phyloP scores from a whole-genome alignment of 495 filamentous ascomycete genomes.

The Clavariopsis aquatica region DNA sequence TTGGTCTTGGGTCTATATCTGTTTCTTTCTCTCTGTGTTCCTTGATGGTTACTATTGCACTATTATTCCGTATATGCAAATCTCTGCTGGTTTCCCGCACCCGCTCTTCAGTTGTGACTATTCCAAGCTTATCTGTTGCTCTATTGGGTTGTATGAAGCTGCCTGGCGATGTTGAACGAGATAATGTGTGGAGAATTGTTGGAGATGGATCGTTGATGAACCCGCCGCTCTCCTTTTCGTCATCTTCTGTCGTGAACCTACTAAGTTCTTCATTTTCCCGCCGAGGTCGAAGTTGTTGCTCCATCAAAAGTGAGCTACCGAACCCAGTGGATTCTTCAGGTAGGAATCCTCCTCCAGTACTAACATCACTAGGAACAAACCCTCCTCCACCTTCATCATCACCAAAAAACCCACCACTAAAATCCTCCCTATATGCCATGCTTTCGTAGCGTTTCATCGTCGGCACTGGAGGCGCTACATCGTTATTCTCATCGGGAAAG shows the following conservation, averaged over 20 bases:
- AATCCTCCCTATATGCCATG: not conserved
- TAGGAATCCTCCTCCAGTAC: slow-evolving; percentile 15
- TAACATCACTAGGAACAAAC: slow-evolving; percentile 19
- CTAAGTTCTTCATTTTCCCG: slow-evolving; percentile 19
- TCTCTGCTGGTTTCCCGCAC: too few species aligned
- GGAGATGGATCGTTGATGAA: slow-evolving; percentile 24
- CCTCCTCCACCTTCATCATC: slow-evolving; percentile 16
- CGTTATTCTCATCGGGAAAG: slow-evolving; percentile 34
- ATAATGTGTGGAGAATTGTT: not conserved
- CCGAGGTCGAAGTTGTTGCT: slow-evolving; percentile 24
- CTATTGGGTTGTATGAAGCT: not conserved
- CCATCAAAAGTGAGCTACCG: slow-evolving; percentile 17
- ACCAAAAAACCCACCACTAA: slow-evolving; percentile 11
- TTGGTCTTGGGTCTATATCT: too few species aligned
- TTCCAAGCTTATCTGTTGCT: slow-evolving; percentile 6
- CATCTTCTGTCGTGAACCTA: slow-evolving; percentile 26
- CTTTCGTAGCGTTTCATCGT: not conserved
- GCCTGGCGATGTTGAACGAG: not conserved
- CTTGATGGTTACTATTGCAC: too few species aligned
- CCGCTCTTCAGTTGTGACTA: slow-evolving; percentile 24
- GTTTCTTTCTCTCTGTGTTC: too few species aligned
- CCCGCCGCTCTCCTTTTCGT: slow-evolving; percentile 24
- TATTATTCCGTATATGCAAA: too few species aligned
- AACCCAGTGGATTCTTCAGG: slow-evolving; percentile 8
- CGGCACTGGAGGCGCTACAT: slow-evolving; percentile 4